A percentile compares a stretch with the other conserved stretches of the same genome.
Conservation (phyloP, 352 stramenopile genomes). For the Proteromonas lacertae region DNA sequence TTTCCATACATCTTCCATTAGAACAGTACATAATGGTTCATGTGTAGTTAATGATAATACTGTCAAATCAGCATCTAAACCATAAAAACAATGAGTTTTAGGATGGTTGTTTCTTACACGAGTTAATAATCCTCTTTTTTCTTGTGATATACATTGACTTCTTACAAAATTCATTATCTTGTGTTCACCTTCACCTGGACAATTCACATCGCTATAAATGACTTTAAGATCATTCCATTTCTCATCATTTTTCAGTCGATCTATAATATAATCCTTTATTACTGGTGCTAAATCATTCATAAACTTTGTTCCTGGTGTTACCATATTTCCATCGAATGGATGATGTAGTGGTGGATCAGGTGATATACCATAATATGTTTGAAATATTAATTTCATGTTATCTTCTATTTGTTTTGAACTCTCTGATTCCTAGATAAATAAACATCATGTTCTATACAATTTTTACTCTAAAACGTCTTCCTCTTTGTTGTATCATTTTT, state of each 20-base stretch:
- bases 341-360: not conserved
- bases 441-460: no score
- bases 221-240: conserved; percentile 64
- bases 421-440: no score
- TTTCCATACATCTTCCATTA: conserved; percentile 96
- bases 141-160: conserved; percentile 17
- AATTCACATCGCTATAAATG: conserved; percentile 72
- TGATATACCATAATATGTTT: no score
- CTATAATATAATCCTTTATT: conserved; percentile 28
- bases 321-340: conserved; percentile 87
- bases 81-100: no score
- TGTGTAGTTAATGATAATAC: conserved; percentile 84
- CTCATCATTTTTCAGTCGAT: conserved; percentile 71
- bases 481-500: conserved; percentile 97
- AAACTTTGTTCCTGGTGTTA: conserved; percentile 92
- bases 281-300: conserved; percentile 48
- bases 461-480: conserved; percentile 46
- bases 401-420: no score
- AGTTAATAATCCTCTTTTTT: conserved; percentile 26
- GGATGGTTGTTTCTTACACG: conserved; percentile 72
- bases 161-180: conserved; percentile 82
- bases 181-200: conserved; percentile 92
- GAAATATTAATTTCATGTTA: no score
- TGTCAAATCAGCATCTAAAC: conserved; percentile 96
- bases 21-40: conserved; percentile 84